Evolutionary conservation across 148 eudicot species (phyloP).

Genomic region (Fagopyrum esculentum): DNA sequence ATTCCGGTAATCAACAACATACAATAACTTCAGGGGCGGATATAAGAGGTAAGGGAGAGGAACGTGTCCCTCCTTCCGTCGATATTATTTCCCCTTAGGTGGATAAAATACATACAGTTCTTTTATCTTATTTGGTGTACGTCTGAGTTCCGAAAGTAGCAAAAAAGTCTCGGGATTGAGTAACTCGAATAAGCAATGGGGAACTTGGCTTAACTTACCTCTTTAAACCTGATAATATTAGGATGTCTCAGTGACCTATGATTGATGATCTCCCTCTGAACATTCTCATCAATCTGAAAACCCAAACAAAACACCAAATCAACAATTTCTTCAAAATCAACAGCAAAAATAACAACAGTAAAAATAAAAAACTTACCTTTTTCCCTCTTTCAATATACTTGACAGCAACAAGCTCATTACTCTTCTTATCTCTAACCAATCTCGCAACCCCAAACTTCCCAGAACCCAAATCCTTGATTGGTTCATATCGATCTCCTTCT

Average conservation of each 20-base stretch:
- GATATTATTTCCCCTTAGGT: too few species aligned
- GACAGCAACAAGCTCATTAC: slow-evolving; percentile 42
- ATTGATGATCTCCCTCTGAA: slow-evolving; percentile 71
- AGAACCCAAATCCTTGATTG: slow-evolving; percentile 37
- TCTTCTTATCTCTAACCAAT: slow-evolving; percentile 44
- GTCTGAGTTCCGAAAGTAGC: too few species aligned
- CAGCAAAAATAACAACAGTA: not conserved
- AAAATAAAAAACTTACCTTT: slow-evolving; percentile 21
- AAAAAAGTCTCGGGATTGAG: too few species aligned
- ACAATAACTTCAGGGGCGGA: too few species aligned
- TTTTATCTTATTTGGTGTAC: too few species aligned
- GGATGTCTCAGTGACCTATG: slow-evolving; percentile 73
- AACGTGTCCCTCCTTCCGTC: too few species aligned
- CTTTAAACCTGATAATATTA: slow-evolving; percentile 67
- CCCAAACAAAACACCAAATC: not conserved
- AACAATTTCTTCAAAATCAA: not conserved
- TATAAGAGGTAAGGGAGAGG: too few species aligned
- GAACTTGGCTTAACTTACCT: slow-evolving; percentile 33
- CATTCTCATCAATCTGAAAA: slow-evolving; percentile 70
- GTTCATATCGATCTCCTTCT: slow-evolving; percentile 41
- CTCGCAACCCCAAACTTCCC: slow-evolving; percentile 56
- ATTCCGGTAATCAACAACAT: too few species aligned
- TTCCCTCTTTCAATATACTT: slow-evolving; percentile 53
- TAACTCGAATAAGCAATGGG: too few species aligned
- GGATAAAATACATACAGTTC: too few species aligned